Evolutionary conservation across 2,329 filamentous ascomycete species (phyloP).

Genomic region (Ilyonectria destructans): DNA sequence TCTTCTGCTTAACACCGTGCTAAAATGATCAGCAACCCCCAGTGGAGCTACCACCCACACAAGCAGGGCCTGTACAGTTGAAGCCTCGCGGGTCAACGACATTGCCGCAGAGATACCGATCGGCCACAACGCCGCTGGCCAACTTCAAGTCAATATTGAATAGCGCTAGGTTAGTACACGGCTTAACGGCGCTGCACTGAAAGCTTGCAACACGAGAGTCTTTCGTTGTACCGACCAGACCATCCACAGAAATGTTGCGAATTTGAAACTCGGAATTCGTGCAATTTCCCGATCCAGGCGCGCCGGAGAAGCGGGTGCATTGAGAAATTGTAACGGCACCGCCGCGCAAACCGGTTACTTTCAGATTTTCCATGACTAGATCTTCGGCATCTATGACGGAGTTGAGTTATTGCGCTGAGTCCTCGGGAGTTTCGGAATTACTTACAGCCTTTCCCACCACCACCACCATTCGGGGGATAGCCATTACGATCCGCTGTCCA

Average conservation of each 20-base stretch:
- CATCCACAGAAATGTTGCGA: not conserved
- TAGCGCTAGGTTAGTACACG: not conserved
- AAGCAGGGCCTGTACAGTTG: constrained; percentile 1
- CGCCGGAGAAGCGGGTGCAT: not conserved
- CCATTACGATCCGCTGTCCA: constrained; percentile 1
- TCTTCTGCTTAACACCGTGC: too few species aligned
- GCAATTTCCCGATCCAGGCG: constrained; percentile 1
- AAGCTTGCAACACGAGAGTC: not conserved
- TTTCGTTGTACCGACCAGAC: constrained; percentile 14
- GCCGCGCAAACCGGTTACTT: not conserved
- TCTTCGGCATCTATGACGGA: not conserved
- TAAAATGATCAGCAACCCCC: not conserved
- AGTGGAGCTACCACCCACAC: not conserved
- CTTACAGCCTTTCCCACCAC: constrained; percentile 3
- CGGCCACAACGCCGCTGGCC: not conserved
- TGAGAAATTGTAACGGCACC: not conserved
- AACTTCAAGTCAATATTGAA: constrained; percentile 1
- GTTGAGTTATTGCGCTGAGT: not conserved
- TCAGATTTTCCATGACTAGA: not conserved
- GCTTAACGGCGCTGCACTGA: not conserved
- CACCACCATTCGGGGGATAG: constrained; percentile 11
- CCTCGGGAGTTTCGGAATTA: not conserved
- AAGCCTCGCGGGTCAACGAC: not conserved
- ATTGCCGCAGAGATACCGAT: constrained; percentile 12
- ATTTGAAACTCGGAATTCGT: constrained; percentile 11